These are phyloP conservation scores for Leccinum griseonigrum DNA, from an alignment of 1,284 basidiomycete species.

Conservation along the genomic window DNA sequence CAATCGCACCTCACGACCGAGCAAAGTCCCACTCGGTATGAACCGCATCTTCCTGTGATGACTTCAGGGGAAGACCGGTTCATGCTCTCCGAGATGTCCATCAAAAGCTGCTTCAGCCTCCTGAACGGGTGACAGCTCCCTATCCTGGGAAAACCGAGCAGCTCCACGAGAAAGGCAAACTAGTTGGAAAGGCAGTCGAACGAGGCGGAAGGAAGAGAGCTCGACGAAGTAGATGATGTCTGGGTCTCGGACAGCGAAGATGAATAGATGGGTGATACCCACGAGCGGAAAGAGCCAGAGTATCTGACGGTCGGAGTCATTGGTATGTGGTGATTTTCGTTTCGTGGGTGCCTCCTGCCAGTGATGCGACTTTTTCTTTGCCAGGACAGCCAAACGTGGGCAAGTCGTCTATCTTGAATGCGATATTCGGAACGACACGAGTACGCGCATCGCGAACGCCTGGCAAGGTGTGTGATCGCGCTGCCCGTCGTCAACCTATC, in stretches of 20 bases:
- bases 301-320: conserved; percentile 82
- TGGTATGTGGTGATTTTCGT: conserved; percentile 40
- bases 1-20: conserved; percentile 30
- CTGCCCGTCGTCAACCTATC: neutral
- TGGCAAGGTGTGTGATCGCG: conserved; percentile 62
- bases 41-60: conserved; percentile 63
- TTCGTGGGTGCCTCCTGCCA: conserved; percentile 5
- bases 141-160: conserved; percentile 19
- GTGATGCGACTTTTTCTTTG: conserved; percentile 1
- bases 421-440: conserved; percentile 78
- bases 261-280: conserved; percentile 18
- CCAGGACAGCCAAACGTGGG: conserved; percentile 93
- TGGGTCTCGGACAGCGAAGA: conserved; percentile 16
- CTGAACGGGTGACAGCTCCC: conserved; percentile 54
- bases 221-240: conserved; percentile 19
- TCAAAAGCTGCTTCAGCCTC: conserved; percentile 65
- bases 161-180: conserved; percentile 31
- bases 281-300: conserved; percentile 45
- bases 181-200: conserved; percentile 43
- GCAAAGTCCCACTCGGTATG: conserved; percentile 51
- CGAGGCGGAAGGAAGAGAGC: conserved; percentile 16
- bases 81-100: conserved; percentile 69
- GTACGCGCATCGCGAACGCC: conserved; percentile 88
- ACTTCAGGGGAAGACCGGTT: conserved; percentile 61
- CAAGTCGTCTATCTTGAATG: conserved; percentile 89